Conservation (phyloP, 108 stramenopile species). For the Schizochytrium sp. region DNA sequence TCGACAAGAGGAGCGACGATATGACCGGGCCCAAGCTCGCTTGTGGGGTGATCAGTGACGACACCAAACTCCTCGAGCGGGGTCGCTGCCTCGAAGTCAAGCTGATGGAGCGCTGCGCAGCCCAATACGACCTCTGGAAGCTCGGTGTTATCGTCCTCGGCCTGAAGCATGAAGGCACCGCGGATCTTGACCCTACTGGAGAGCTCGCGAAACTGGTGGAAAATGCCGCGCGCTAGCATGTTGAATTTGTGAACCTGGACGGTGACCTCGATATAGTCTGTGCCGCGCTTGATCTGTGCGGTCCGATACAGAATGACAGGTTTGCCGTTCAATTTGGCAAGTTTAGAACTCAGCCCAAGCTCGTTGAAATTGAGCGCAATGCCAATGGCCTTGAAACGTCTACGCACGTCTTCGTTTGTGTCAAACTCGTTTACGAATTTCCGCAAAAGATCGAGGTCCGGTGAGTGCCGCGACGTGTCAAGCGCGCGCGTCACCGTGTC, state of each 20-base stretch:
- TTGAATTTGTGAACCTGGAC: not conserved
- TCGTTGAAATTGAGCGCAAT: constrained; percentile 10
- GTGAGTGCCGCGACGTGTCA: not conserved
- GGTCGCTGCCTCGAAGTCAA: not conserved
- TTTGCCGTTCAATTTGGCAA: not conserved
- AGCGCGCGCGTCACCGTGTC: not conserved
- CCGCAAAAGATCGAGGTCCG: not conserved
- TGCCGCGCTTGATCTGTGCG: not conserved
- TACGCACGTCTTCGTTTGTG: not conserved
- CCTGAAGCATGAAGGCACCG: not conserved
- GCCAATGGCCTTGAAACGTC: not conserved
- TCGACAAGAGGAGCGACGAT: no score
- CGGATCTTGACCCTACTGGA: not conserved
- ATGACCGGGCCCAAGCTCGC: no score
- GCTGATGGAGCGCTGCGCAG: not conserved
- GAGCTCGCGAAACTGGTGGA: not conserved
- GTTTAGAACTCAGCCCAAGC: not conserved
- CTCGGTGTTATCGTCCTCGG: not conserved
- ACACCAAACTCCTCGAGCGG: not conserved
- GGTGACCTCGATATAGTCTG: not conserved
- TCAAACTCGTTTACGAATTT: not conserved
- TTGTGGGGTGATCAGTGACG: no score
- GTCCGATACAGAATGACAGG: not conserved
- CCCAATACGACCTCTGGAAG: not conserved
- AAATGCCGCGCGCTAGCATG: not conserved